These are phyloP conservation scores for Trametes versicolor DNA, from an alignment of 1,284 basidiomycete genomes.

Conservation along the genomic window DNA sequence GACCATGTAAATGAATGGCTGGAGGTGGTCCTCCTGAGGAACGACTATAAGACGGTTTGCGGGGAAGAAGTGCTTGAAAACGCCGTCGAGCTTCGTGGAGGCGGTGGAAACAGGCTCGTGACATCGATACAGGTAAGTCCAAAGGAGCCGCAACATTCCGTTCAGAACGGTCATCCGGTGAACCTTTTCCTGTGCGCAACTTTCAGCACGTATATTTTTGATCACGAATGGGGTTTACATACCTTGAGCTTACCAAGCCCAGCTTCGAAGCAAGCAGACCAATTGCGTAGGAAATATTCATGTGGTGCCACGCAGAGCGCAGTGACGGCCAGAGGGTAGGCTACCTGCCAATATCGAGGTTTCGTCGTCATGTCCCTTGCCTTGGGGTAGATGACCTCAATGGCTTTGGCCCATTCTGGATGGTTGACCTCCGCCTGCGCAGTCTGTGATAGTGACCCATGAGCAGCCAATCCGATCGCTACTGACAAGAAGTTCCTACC, in stretches of 20 bases:
- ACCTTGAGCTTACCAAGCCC: slow-evolving; percentile 86
- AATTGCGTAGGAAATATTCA: slow-evolving; percentile 86
- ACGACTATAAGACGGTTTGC: slow-evolving; percentile 69
- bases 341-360: slow-evolving; percentile 90
- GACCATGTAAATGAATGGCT: slow-evolving; percentile 82
- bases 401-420: slow-evolving; percentile 93
- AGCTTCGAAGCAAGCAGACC: slow-evolving; percentile 77
- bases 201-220: background rate
- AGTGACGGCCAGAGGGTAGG: slow-evolving; percentile 88
- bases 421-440: slow-evolving; percentile 98
- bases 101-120: slow-evolving; percentile 86
- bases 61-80: slow-evolving; percentile 87
- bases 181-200: slow-evolving; percentile 74
- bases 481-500: slow-evolving; percentile 51
- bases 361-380: slow-evolving; percentile 90
- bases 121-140: slow-evolving; percentile 96
- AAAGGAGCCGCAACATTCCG: slow-evolving; percentile 85
- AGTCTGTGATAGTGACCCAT: slow-evolving; percentile 58
- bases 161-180: slow-evolving; percentile 83
- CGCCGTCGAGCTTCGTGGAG: slow-evolving; percentile 78
- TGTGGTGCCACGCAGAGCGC: slow-evolving; percentile 90
- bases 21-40: slow-evolving; percentile 80
- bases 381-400: slow-evolving; percentile 86
- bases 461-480: background rate
- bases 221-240: slow-evolving; percentile 1